Evolutionary conservation across 495 filamentous ascomycete species (phyloP), one percentile per base, ranked within the genome.

Genomic region (Daldinia caldariorum): DNA sequence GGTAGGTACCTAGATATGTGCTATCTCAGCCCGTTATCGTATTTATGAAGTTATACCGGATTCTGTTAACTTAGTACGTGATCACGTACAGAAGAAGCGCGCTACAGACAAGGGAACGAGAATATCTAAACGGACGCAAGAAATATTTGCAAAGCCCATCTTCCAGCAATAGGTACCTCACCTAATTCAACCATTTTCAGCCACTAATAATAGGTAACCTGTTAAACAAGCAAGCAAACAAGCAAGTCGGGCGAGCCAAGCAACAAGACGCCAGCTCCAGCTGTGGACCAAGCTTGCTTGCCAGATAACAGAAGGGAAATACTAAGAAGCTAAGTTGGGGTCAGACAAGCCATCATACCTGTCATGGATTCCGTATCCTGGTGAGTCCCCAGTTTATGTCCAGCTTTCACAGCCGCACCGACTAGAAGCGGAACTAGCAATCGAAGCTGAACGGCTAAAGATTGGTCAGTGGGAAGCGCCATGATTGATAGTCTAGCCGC

Each of bases 111-210:
- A 22, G n/a, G 39, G 18, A 57, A 57, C 20, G 16, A 6, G 56
- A 32, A 10, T 22, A 41, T 34, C 22, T 56, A 49, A 41, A 50
- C 26, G 16, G 41, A 55, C 14, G 38, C 45, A 43, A 35, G 20
- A 32, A 38, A 32, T 22, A 50, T 58, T 29, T 32, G 38, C 34
- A 20, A 59, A 6, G 7, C 38, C 18, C 20, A 9, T 32, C 38
- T 2, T 43, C 13, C 18, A 31, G 16, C 58, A 35, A 62, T 29
- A 43, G 16, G 16, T 26, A 26, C 26, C 26, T 26, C n/a, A 26
- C 26, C 26, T 26, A 26, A 56, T 54, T 55, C 64, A 65, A 57
- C 55, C 56, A 31, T 31, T 65, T 54, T 60, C 57, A 61, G 57
- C 49, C 51, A 60, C 61, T 38, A 39, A 43, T 45, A 26, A 26